These are phyloP conservation scores for Phaffia rhodozyma DNA, from an alignment of 1,284 basidiomycete genomes.

Conservation along the genomic window DNA sequence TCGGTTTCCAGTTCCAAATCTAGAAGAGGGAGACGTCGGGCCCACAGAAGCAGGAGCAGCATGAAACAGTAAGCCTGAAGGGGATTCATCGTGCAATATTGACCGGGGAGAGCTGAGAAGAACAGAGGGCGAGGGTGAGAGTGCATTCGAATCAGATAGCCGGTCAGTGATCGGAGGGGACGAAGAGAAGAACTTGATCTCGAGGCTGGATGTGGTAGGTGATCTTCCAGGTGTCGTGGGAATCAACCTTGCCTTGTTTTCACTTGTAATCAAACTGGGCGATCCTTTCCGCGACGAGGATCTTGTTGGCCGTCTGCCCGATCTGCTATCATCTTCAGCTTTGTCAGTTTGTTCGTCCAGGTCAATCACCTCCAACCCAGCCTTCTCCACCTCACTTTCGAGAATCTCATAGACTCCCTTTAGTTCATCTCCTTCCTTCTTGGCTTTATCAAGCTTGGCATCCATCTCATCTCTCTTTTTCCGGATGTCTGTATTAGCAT, in stretches of 20 bases:
- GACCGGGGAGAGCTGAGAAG: background rate
- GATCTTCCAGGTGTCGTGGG: background rate
- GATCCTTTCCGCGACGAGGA: background rate
- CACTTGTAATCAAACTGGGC: background rate
- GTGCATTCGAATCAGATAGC: background rate
- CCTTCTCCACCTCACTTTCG: slow-evolving; percentile 44
- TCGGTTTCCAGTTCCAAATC: slow-evolving; percentile 5
- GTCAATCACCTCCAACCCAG: slow-evolving; percentile 34
- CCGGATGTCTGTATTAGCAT: slow-evolving; percentile 57
- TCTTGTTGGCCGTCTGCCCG: background rate
- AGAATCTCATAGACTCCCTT: slow-evolving; percentile 58
- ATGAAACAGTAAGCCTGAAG: background rate
- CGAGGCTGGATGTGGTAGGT: background rate
- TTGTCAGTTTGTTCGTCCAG: slow-evolving; percentile 30
- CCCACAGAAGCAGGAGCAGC: background rate
- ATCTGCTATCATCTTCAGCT: slow-evolving; percentile 10
- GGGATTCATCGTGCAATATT: background rate
- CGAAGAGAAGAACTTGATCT: slow-evolving; percentile 1
- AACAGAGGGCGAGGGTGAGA: background rate
- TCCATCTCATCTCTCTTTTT: slow-evolving; percentile 53
- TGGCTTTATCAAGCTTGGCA: slow-evolving; percentile 50
- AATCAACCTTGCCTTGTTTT: background rate
- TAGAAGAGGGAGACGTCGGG: background rate
- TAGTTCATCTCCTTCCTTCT: slow-evolving; percentile 56
- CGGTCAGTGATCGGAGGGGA: background rate